These are phyloP conservation scores for Parsonsia alboflavescens DNA, from an alignment of 257 asterid genomes.

Conservation along the genomic window DNA sequence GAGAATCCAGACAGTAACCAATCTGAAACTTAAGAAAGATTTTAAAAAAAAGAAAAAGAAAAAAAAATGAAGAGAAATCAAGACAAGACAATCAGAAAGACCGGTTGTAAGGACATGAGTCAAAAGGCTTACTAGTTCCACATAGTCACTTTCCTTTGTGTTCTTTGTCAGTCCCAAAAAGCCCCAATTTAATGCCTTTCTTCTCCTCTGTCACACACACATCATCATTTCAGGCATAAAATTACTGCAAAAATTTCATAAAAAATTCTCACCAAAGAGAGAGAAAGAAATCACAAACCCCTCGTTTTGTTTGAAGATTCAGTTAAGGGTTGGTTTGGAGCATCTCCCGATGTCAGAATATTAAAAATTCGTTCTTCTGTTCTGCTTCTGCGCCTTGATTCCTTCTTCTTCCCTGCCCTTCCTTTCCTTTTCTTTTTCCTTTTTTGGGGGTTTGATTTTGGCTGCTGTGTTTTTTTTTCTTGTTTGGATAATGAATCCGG, in stretches of 20 bases:
- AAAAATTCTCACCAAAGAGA: neutral
- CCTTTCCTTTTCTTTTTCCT: neutral
- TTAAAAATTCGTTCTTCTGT: neutral
- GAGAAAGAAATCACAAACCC: constrained; percentile 1
- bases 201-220: neutral
- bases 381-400: neutral
- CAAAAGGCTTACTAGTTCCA: neutral
- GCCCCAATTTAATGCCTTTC: constrained; percentile 7
- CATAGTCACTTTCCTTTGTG: constrained; percentile 10
- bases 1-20: neutral
- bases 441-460: neutral
- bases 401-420: neutral
- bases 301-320: neutral
- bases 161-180: constrained; percentile 8
- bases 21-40: neutral
- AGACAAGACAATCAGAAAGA: neutral
- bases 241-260: neutral
- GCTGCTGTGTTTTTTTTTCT: neutral
- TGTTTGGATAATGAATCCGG: constrained; percentile 50
- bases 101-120: constrained; percentile 2
- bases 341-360: constrained; percentile 5
- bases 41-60: neutral
- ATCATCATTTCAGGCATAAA: constrained; percentile 11
- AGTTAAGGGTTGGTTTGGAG: neutral
- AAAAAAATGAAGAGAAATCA: neutral